Conservation (phyloP, 164 flowering plant species). For the Piper longum region DNA sequence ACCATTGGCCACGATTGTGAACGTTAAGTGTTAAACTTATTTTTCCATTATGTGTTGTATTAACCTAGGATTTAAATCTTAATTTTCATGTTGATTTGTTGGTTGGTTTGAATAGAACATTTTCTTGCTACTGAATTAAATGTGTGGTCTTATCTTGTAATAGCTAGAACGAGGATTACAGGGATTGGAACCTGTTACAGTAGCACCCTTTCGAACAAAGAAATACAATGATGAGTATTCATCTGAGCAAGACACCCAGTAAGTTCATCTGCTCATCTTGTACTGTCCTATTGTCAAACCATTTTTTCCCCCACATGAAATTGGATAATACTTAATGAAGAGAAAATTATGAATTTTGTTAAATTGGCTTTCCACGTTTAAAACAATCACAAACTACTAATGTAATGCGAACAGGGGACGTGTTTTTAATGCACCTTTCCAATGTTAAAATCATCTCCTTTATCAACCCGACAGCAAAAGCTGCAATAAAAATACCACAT, state of each 20-base stretch:
- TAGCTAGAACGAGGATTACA: constrained; percentile 82
- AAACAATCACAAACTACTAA: too few relatives aligned
- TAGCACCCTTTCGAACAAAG: constrained; percentile 71
- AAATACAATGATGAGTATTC: constrained; percentile 56
- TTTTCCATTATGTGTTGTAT: not conserved
- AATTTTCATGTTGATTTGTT: not conserved
- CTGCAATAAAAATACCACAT: too few relatives aligned
- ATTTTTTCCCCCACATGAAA: not conserved
- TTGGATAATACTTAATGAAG: not conserved
- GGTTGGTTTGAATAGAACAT: not conserved
- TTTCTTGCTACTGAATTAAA: not conserved
- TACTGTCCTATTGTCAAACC: not conserved
- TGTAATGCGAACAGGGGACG: too few relatives aligned
- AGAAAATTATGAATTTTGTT: not conserved
- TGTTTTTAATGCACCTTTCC: too few relatives aligned
- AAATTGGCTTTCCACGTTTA: too few relatives aligned
- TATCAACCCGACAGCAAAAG: too few relatives aligned
- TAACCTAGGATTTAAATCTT: not conserved
- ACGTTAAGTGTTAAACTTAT: not conserved
- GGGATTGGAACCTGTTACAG: constrained; percentile 58
- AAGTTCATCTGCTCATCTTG: constrained; percentile 13
- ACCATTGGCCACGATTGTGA: not conserved
- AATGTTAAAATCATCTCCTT: too few relatives aligned
- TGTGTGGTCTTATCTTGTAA: not conserved
- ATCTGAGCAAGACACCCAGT: constrained; percentile 55